Evolutionary conservation across 805 yeast species (phyloP).

Genomic region (Komagataella pseudopastoris): DNA sequence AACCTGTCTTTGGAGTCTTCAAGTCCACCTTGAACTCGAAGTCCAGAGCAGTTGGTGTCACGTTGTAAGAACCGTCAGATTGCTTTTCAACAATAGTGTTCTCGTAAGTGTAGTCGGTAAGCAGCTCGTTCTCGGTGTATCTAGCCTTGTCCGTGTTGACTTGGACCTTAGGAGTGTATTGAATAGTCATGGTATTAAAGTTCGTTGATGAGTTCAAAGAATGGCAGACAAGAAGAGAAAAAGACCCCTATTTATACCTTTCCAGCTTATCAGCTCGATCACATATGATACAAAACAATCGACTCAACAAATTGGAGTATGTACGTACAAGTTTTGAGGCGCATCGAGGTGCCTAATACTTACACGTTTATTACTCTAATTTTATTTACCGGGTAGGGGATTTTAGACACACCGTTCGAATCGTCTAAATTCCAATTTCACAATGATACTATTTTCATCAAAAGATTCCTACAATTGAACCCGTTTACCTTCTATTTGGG

Average conservation of each 20-base stretch:
- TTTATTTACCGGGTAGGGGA: no score
- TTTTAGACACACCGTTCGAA: not conserved
- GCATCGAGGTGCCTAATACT: not conserved
- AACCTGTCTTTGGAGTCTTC: slow-evolving; percentile 73
- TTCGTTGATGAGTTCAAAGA: not conserved
- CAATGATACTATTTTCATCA: not conserved
- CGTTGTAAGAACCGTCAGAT: slow-evolving; percentile 35
- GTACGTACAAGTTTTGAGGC: not conserved
- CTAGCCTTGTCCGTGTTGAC: slow-evolving; percentile 42
- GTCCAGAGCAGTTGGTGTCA: slow-evolving; percentile 58
- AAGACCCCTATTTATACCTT: not conserved
- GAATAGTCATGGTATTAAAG: slow-evolving; percentile 13
- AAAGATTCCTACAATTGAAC: not conserved
- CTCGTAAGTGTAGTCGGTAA: slow-evolving; percentile 57
- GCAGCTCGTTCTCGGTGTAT: slow-evolving; percentile 35
- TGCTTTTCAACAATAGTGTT: slow-evolving; percentile 56
- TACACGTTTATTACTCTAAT: not conserved
- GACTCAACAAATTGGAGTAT: not conserved
- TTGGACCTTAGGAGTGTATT: slow-evolving; percentile 27
- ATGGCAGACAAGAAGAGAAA: not conserved
- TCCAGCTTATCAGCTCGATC: not conserved
- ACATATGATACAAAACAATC: not conserved
- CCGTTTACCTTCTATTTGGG: not conserved
- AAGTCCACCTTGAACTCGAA: slow-evolving; percentile 81
- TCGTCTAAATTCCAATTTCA: not conserved